phyloP scores from a whole-genome alignment of 2,329 filamentous ascomycete species.

The Thelonectria blattea region DNA sequence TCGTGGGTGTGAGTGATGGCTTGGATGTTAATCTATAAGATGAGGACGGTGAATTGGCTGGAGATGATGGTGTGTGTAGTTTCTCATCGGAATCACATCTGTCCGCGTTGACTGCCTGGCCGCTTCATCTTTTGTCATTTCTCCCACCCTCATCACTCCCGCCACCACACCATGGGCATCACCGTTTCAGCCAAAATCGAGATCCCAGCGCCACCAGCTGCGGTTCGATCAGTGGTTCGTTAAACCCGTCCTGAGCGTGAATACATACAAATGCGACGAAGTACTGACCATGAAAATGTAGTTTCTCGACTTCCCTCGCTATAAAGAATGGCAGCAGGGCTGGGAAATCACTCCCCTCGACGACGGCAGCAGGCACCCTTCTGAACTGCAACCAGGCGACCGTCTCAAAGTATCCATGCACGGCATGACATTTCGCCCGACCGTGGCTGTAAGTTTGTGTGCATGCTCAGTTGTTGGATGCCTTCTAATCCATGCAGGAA shows the following conservation, averaged over 20 bases:
- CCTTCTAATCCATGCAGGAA: not conserved
- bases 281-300: constrained; percentile 2
- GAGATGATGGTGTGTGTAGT: no score
- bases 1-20: not conserved
- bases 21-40: no score
- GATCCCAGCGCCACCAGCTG: not conserved
- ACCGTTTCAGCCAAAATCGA: not conserved
- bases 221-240: not conserved
- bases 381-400: constrained; percentile 15
- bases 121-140: no score
- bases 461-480: not conserved
- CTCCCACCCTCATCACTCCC: no score
- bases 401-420: constrained; percentile 21
- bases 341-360: constrained; percentile 18
- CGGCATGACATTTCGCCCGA: constrained; percentile 19
- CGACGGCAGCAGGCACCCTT: constrained; percentile 3
- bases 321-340: constrained; percentile 25
- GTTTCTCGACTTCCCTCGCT: constrained; percentile 27
- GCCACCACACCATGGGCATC: not conserved
- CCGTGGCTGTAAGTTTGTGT: constrained; percentile 11
- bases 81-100: no score
- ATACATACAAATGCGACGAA: no score
- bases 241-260: not conserved
- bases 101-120: no score
- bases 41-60: no score